Conservation (phyloP, 331 rosid species). For the Spiraea crenata region DNA sequence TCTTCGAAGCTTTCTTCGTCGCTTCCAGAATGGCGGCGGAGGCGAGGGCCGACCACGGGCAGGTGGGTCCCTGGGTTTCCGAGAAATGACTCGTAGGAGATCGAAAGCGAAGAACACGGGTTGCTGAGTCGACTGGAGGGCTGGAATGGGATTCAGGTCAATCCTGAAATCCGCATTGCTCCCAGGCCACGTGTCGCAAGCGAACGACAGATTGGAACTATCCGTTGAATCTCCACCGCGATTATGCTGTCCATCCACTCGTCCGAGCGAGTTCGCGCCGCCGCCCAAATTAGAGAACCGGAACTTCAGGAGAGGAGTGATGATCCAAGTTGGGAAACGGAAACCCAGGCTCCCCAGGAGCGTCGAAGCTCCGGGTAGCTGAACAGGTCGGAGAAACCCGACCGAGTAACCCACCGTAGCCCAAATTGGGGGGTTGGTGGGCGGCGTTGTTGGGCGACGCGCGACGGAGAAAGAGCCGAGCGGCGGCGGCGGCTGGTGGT, state of each 20-base stretch:
- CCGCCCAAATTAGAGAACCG: constrained; percentile 58
- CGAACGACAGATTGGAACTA: constrained; percentile 60
- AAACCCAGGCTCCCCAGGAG: constrained; percentile 53
- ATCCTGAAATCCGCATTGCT: constrained; percentile 52
- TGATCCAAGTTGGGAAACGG: constrained; percentile 67
- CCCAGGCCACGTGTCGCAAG: constrained; percentile 53
- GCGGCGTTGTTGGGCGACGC: constrained; percentile 60
- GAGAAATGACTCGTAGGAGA: constrained; percentile 64
- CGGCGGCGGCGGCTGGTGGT: constrained; percentile 47
- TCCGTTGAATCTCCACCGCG: constrained; percentile 67
- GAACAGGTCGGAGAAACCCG: constrained; percentile 71
- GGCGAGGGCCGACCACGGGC: constrained; percentile 45
- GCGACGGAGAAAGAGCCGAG: constrained; percentile 44
- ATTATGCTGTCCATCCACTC: constrained; percentile 86
- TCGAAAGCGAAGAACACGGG: constrained; percentile 56
- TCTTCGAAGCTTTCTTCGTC: constrained; percentile 53
- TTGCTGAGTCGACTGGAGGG: constrained; percentile 47
- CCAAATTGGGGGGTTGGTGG: constrained; percentile 35
- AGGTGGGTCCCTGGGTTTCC: constrained; percentile 32
- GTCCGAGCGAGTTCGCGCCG: constrained; percentile 61
- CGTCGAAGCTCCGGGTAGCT: constrained; percentile 55
- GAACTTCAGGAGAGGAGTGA: constrained; percentile 53
- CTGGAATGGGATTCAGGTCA: constrained; percentile 53
- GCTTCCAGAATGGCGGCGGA: constrained; percentile 60
- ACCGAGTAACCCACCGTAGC: constrained; percentile 53